phyloP scores from a whole-genome alignment of 2,329 filamentous ascomycete species.

The Orbilia blumenaviensis region DNA sequence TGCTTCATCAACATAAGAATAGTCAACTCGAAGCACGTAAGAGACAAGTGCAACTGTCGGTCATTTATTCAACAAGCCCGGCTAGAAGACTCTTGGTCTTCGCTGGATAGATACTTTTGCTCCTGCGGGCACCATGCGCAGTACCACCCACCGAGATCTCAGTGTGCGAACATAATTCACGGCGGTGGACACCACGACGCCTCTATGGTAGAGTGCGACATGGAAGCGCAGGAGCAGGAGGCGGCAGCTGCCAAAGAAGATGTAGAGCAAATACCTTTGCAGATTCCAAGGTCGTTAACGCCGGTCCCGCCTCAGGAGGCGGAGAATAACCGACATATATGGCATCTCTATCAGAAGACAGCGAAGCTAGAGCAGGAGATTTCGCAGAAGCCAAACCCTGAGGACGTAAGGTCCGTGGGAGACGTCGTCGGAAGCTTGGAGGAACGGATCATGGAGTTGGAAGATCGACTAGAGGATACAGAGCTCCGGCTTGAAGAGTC shows the following conservation, averaged over 20 bases:
- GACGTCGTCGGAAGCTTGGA: slow-evolving; percentile 33
- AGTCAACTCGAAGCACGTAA: slow-evolving; percentile 48
- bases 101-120: slow-evolving; percentile 53
- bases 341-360: slow-evolving; percentile 53
- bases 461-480: slow-evolving; percentile 26
- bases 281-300: slow-evolving; percentile 35
- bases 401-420: slow-evolving; percentile 40
- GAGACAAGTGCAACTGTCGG: slow-evolving; percentile 44
- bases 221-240: slow-evolving; percentile 37
- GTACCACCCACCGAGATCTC: slow-evolving; percentile 46
- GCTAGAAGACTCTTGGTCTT: slow-evolving; percentile 49
- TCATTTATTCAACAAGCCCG: slow-evolving; percentile 47
- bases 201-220: slow-evolving; percentile 34
- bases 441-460: slow-evolving; percentile 39
- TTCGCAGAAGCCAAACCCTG: slow-evolving; percentile 40
- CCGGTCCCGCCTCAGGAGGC: slow-evolving; percentile 43
- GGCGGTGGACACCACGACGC: slow-evolving; percentile 5
- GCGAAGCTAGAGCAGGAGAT: slow-evolving; percentile 49
- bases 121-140: slow-evolving; percentile 53
- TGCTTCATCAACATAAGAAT: slow-evolving; percentile 47
- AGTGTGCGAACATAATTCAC: slow-evolving; percentile 26
- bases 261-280: slow-evolving; percentile 27
- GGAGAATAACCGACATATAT: slow-evolving; percentile 50
- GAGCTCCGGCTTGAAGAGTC: slow-evolving; percentile 48
- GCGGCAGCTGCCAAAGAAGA: slow-evolving; percentile 7